Evolutionary conservation across 306 rosid species (phyloP).

Genomic region (Glycine latifolia): DNA sequence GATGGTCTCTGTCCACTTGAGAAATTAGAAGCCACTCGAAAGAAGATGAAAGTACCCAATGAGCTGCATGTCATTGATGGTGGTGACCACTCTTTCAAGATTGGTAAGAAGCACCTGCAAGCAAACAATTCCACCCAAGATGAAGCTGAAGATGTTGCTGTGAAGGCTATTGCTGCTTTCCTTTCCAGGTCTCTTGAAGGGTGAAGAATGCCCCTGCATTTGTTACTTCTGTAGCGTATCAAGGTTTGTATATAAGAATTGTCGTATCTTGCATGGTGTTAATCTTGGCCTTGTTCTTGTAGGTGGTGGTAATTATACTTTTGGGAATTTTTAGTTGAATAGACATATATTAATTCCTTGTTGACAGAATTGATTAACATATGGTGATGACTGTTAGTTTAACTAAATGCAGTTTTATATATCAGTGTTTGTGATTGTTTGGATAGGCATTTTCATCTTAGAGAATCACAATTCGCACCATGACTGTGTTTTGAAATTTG

Average conservation of each 20-base stretch:
- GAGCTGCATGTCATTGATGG: slow-evolving; percentile 83
- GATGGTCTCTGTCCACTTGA: slow-evolving; percentile 79
- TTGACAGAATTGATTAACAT: slow-evolving; percentile 27
- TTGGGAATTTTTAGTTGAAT: slow-evolving; percentile 11
- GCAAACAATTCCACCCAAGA: slow-evolving; percentile 66
- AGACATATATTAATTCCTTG: slow-evolving; percentile 14
- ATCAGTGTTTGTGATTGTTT: neutral
- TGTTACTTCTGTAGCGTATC: neutral
- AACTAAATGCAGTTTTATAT: slow-evolving; percentile 26
- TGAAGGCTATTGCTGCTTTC: slow-evolving; percentile 68
- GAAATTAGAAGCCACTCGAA: slow-evolving; percentile 70
- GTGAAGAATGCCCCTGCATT: slow-evolving; percentile 32
- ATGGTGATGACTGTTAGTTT: slow-evolving; percentile 30
- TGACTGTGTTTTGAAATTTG: neutral
- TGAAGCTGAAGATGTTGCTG: slow-evolving; percentile 72
- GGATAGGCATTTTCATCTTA: neutral
- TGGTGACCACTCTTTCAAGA: slow-evolving; percentile 93
- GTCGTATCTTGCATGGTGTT: slow-evolving; percentile 18
- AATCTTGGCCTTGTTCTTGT: slow-evolving; percentile 19
- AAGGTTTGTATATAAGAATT: slow-evolving; percentile 45
- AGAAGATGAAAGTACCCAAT: slow-evolving; percentile 69
- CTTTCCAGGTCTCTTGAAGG: slow-evolving; percentile 54
- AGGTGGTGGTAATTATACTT: slow-evolving; percentile 24
- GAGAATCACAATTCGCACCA: neutral
- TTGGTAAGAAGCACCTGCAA: slow-evolving; percentile 83